phyloP scores from a whole-genome alignment of 176 grass and related monocot genomes.

The Musa itinerans region DNA sequence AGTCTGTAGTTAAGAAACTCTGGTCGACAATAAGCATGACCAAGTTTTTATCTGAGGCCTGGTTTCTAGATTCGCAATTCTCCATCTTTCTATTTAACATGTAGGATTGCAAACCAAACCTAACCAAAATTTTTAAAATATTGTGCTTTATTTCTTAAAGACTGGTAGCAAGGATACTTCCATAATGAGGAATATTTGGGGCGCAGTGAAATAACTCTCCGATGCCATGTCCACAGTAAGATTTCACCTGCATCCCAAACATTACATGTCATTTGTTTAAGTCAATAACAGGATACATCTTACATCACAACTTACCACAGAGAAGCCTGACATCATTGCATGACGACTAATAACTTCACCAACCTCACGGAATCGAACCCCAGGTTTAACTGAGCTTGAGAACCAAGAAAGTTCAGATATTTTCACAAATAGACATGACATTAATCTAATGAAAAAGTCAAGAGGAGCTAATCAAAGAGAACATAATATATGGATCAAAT shows the following conservation, averaged over 20 bases:
- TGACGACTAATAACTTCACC: conserved; percentile 92
- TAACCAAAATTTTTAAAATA: conserved; percentile 1
- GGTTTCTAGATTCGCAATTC: neutral
- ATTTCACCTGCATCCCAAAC: conserved; percentile 65
- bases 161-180: conserved; percentile 42
- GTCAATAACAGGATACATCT: neutral
- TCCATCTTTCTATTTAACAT: neutral
- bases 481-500: neutral
- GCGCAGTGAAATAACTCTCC: conserved; percentile 95
- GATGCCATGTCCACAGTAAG: conserved; percentile 95
- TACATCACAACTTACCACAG: conserved; percentile 51
- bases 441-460: neutral
- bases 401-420: conserved; percentile 19
- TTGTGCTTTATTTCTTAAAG: neutral
- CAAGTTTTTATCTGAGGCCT: neutral
- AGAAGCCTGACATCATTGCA: conserved; percentile 78
- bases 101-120: neutral
- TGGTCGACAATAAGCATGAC: neutral
- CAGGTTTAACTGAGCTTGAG: conserved; percentile 77
- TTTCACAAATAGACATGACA: neutral
- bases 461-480: neutral
- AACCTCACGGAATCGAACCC: conserved; percentile 85
- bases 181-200: conserved; percentile 96
- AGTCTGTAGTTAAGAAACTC: neutral
- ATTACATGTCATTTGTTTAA: neutral